A percentile compares a stretch with the other conserved stretches of the same genome.
These are phyloP conservation scores for Calonectria pauciramosa DNA, from an alignment of 2,329 filamentous ascomycete genomes.

Conservation along the genomic window DNA sequence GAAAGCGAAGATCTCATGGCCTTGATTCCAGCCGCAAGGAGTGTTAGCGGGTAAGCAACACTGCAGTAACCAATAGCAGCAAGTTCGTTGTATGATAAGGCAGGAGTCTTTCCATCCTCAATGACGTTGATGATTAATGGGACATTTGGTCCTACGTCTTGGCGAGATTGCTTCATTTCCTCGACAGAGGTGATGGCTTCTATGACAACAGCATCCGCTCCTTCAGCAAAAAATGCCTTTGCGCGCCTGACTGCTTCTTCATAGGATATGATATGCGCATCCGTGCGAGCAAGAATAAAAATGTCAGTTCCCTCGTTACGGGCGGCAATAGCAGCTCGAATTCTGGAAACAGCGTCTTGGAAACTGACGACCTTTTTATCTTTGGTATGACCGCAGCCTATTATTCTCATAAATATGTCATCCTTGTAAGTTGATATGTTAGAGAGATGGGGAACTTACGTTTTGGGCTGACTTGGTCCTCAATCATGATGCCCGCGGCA, in stretches of 20 bases:
- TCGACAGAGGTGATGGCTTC: slow-evolving; percentile 14
- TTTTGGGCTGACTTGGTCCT: slow-evolving; percentile 16
- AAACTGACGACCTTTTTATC: slow-evolving; percentile 12
- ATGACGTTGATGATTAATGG: slow-evolving; percentile 11
- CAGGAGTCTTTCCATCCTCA: slow-evolving; percentile 2
- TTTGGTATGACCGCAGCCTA: slow-evolving; percentile 13
- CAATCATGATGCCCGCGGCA: slow-evolving; percentile 18
- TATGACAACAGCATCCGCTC: slow-evolving; percentile 9
- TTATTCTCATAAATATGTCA: not conserved
- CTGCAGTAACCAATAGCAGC: slow-evolving; percentile 11
- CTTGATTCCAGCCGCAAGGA: slow-evolving; percentile 11
- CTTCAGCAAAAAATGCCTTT: slow-evolving; percentile 13
- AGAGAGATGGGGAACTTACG: not conserved
- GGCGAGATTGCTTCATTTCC: slow-evolving; percentile 12
- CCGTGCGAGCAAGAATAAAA: slow-evolving; percentile 6
- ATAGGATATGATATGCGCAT: slow-evolving; percentile 14
- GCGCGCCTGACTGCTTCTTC: slow-evolving; percentile 4
- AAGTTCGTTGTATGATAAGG: slow-evolving; percentile 7
- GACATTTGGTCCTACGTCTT: slow-evolving; percentile 1
- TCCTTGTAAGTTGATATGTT: too few species aligned
- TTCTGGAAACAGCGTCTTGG: slow-evolving; percentile 3
- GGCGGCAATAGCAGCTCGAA: slow-evolving; percentile 9
- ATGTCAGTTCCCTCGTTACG: slow-evolving; percentile 9
- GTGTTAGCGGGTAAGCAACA: slow-evolving; percentile 7
- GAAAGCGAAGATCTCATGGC: not conserved